Evolutionary conservation across 2,329 filamentous ascomycete species (phyloP), one percentile per base, ranked within the genome.

Genomic region (Fusarium secorum): DNA sequence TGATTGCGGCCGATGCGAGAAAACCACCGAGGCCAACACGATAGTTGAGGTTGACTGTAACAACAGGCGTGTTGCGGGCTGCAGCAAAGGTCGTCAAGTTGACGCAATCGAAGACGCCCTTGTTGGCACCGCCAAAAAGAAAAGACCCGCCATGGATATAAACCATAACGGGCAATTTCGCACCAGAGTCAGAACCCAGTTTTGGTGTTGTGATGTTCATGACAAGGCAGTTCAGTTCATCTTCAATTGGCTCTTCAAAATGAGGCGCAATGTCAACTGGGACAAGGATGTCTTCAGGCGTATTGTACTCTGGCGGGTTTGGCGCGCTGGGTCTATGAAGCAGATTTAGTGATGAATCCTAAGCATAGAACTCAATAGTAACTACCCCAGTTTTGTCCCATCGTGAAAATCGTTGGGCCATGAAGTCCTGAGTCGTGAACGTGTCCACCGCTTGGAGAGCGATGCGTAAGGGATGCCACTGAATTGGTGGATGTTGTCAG

Each of bases 391-490:
- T 20, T 65, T 62, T 28, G 64, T 68, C 15, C 68, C 66, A 32
- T 71, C 49, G 14, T 71, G 68, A 18, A 58, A 67, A 5, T 32
- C n/a, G 20, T 39, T 18, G 5, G 63, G 42, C 63, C 58, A 67
- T 3, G 58, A 55, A 7, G 53, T 36, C 18, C 51, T 64, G 15
- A 67, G 59, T 24, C 36, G 41, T 8, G 68, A 67, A 1, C 68
- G 58, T n/a, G 68, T 67, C 68, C 66, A 71, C 13, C 68, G 66
- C 15, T 71, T 71, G 5, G 55, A 13, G n/a, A 71, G 52, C 6
- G 26, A 38, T 24, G 58, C 68, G 5, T 71, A 71, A 5, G 68
- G 68, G 14, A 71, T 71, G 14, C 68, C 68, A 24, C 39, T 60
- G 55, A 60, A 71, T n/a, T 71, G 68, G 10, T 51, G 49, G 18